Conservation (phyloP, 208 protist genomes). For the Naegleria lovaniensis region DNA sequence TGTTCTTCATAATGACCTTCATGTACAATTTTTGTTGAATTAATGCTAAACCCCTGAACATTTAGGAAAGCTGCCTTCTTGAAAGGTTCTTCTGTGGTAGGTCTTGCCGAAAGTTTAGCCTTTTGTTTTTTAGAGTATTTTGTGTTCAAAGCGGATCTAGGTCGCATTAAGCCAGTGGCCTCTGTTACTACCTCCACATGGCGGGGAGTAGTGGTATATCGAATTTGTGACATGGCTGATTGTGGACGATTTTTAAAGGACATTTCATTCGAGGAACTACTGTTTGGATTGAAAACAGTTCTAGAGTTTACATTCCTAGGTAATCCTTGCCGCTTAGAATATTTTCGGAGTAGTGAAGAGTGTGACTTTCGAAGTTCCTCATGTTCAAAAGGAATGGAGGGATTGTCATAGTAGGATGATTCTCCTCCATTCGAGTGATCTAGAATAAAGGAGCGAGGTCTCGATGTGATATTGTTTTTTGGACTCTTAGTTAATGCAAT, state of each 20-base stretch:
- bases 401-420: background rate
- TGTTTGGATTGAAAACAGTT: background rate
- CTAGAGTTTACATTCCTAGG: background rate
- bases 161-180: background rate
- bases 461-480: background rate
- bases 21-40: background rate
- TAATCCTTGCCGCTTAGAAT: background rate
- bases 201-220: background rate
- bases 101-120: background rate
- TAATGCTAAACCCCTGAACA: background rate
- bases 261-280: background rate
- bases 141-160: background rate
- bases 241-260: background rate
- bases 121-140: background rate
- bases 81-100: background rate
- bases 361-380: background rate
- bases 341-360: background rate
- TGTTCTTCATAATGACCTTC: background rate
- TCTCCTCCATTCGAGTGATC: background rate
- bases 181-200: background rate
- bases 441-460: background rate
- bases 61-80: background rate
- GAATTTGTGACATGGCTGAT: background rate
- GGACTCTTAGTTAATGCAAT: background rate
- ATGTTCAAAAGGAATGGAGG: background rate